Percentiles rank a stretch among this genome's conserved stretches.
Evolutionary conservation across 2,329 filamentous ascomycete genomes (phyloP).

Genomic region (Coniochaeta ligniaria): DNA sequence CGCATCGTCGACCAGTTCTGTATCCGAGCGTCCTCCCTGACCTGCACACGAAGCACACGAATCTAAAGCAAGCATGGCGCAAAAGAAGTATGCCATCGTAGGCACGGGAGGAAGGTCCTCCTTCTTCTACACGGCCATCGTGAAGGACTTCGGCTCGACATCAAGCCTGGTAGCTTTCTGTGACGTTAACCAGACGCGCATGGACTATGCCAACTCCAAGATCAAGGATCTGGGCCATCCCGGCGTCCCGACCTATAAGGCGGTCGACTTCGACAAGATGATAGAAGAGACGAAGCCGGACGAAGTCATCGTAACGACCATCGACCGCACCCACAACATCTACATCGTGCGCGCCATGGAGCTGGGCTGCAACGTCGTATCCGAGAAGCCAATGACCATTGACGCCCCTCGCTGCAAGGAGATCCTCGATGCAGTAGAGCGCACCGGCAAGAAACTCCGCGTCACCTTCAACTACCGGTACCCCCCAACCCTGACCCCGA

Average conservation of each 20-base stretch:
- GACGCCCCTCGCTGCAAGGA: conserved; percentile 45
- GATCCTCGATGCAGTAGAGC: conserved; percentile 47
- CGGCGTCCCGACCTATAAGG: conserved; percentile 45
- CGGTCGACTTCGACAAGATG: conserved; percentile 51
- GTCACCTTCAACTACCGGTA: conserved; percentile 61
- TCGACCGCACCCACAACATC: conserved; percentile 53
- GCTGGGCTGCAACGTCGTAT: conserved; percentile 53
- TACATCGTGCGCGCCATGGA: conserved; percentile 55
- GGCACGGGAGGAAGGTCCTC: conserved; percentile 52
- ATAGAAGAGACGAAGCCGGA: conserved; percentile 48
- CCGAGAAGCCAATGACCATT: conserved; percentile 60
- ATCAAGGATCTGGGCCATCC: conserved; percentile 37
- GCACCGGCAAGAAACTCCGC: conserved; percentile 40
- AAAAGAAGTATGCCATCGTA: conserved; percentile 41
- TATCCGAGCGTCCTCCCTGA: background rate
- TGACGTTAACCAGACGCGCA: conserved; percentile 53
- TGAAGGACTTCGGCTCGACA: conserved; percentile 40
- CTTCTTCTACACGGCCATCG: conserved; percentile 55
- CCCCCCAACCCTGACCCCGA: background rate
- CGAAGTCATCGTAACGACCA: conserved; percentile 56
- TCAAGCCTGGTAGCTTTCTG: conserved; percentile 48
- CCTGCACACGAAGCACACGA: background rate
- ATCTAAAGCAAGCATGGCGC: background rate
- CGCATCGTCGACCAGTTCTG: background rate
- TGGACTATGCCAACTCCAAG: conserved; percentile 46